Evolutionary conservation across 2,329 filamentous ascomycete species (phyloP), one percentile per base, ranked within the genome.

Genomic region (Cryphonectria radicalis): DNA sequence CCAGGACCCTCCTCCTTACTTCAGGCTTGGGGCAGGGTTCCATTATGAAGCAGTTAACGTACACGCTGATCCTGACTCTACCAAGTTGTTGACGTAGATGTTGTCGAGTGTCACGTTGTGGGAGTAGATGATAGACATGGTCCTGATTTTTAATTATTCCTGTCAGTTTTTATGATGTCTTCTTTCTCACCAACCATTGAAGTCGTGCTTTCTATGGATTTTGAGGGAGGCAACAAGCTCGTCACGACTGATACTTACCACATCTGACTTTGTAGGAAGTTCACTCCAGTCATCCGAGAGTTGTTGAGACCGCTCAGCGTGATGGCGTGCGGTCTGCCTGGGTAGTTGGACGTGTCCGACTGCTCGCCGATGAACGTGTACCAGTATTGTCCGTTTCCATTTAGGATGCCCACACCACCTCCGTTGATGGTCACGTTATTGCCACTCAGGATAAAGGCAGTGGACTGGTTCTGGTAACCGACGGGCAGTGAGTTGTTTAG

Each of bases 311-410:
- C 80, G 28, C 78, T 81, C 67, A 87, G 80, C 0, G 84, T 86
- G 57, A 88, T 80, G 10, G 82, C 81, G 67, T 87, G 85, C 1
- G 86, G 86, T 3, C 86, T 80, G 1, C 84, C 78, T 0, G 82
- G 83, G 11, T 71, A 82, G 68, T 85, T 85, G n/a, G 78, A 80
- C 6, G 73, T 74, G 14, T 81, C 73, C 3, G 62, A 35, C 57
- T 77, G 74, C 62, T 70, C 77, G 25, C 79, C 74, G 65, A 81
- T 79, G 74, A 79, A 83, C 53, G 83, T 77, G 73, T 88, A 88
- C 86, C 86, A 88, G 4, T 81, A 79, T 67, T 87, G 82, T 0
- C 86, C 86, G 72, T 87, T 87, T 4, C 86, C 86, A 72, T 87
- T 79, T 4, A 87, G 77, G 8, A 82, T 85, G 1, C 85, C 86